Base-by-base conservation (phyloP, 2,329 filamentous ascomycete genomes). In the Trichophyton simii region DNA sequence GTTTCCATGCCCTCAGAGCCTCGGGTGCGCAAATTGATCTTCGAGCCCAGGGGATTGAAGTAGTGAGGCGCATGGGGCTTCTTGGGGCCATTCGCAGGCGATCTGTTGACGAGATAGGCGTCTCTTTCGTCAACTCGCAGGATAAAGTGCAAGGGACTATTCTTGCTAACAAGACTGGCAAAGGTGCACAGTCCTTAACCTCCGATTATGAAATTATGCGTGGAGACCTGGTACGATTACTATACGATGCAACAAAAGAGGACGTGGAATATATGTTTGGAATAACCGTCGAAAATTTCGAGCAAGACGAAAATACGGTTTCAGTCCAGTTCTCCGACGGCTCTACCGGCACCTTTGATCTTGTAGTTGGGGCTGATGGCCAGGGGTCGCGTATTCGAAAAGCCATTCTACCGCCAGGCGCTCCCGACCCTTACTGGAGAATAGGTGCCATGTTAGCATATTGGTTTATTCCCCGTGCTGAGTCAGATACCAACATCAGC, bases 311-410 rank as follows among this genome's bases (percentile, higher is more conserved):
- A 0, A 57, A 70, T 1, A 52, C 62, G 1, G 75, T 81, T 0
- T 63, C 70, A 1, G 76, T 78, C 0, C 61, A 65, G 1, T 76
- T 84, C 60, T 71, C 72, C 1, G 72, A 81, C 61, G 79, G 79
- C 1, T 68, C 68, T 9, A 70, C 65, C 0, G 73, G 75, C 7
- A 68, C 66, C 0, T 84, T 75, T 57, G 81, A 84, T 65, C 67
- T 84, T 0, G 64, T 84, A 0, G 76, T 84, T 48, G 81, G 78
- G 4, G 81, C 82, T 2, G 82, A 85, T 62, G 83, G 83, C 0
- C 75, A 80, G 50, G 72, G 76, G 3, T 84, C 81, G 0, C 76
- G 73, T 34, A 77, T 77, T 1, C 75, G 81, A 18, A 75, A 69
- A 55, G 72, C 74, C 57, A 75, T 79, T 64, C 65, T 79, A 3